A percentile compares a stretch with the other conserved stretches of the same genome.
Evolutionary conservation across 73 alveolate species (phyloP).

Genomic region (Stentor coeruleus): DNA sequence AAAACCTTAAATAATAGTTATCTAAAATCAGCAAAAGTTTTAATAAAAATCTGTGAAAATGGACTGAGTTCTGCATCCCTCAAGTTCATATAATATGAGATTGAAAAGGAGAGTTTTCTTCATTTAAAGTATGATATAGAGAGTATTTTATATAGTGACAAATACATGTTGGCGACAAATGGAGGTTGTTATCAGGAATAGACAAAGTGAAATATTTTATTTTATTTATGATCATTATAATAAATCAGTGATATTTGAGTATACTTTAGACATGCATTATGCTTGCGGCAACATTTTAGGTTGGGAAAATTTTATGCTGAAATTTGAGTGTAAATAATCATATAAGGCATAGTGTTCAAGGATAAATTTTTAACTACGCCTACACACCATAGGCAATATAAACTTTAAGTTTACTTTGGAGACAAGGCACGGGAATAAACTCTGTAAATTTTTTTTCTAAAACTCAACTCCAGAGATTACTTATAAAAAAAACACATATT

Average conservation of each 20-base stretch:
- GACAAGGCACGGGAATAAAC: background rate
- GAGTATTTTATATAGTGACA: background rate
- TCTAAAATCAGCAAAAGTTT: too few relatives aligned
- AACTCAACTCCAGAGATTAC: slow-evolving; percentile 16
- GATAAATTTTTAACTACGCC: slow-evolving; percentile 13
- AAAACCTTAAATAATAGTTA: too few relatives aligned
- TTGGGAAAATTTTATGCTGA: slow-evolving; percentile 29
- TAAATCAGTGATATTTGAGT: background rate
- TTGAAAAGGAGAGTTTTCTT: slow-evolving; percentile 16
- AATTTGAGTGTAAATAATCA: slow-evolving; percentile 18
- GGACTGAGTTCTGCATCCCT: slow-evolving; percentile 30
- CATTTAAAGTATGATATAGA: background rate
- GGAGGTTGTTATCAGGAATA: slow-evolving; percentile 1
- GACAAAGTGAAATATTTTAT: slow-evolving; percentile 17
- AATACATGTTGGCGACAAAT: background rate
- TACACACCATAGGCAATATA: background rate
- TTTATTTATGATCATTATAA: background rate
- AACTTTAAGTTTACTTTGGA: background rate
- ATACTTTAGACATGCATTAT: slow-evolving; percentile 24
- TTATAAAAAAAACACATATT: slow-evolving; percentile 24
- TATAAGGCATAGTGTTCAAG: slow-evolving; percentile 1
- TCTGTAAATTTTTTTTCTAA: background rate
- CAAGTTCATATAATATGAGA: slow-evolving; percentile 22
- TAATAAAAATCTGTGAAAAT: too few relatives aligned
- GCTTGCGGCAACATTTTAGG: slow-evolving; percentile 9